Base-by-base conservation (phyloP, 2,329 filamentous ascomycete genomes). In the Rutstroemia sp. region DNA sequence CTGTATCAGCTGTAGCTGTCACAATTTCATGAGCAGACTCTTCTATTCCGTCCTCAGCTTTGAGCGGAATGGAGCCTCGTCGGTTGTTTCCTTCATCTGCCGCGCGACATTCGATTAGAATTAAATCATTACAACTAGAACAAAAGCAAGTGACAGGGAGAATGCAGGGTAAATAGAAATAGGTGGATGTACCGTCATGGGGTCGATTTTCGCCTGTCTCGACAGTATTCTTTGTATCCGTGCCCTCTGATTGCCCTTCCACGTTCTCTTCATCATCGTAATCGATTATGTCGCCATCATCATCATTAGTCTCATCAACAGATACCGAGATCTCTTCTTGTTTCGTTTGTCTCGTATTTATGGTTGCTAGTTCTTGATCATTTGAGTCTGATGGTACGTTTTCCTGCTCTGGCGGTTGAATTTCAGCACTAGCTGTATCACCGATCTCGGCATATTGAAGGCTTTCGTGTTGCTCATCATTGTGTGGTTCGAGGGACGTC, bases 231-330 rank as follows among this genome's bases (percentile, higher is more conserved):
- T 50, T 44, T 21, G 55, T 47, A 19, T n/a, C 39, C 53, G n/a
- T 49, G 47, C 42, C 14, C 7, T 60, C 57, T 12, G 42, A 30
- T 21, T 48, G 57, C 19, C 42, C 54, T 12, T 61, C 56, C 16
- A 42, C 19, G 47, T 76, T 73, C n/a, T 70, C 52, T 42, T 44
- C 73, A 56, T 80, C 77, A 23, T 76, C 76, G 63, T 78, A 80
- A 58, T 77, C 76, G 62, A 76, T 71, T n/a, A 74, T 57, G 60
- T 77, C 74, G 12, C 71, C 72, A n/a, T 72, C 68, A 48, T 69
- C 65, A n/a, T 42, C 9, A 14, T 42, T 42, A 14, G 5, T 8
- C 9, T 57, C 53, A 7, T 38, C 27, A 40, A 38, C 53, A 19
- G 23, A 34, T 42, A 38, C 17, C 7, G 39, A 51, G 30, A 8